Evolutionary conservation across 148 eudicot genomes (phyloP).

Genomic region (Gaultheria prostrata): DNA sequence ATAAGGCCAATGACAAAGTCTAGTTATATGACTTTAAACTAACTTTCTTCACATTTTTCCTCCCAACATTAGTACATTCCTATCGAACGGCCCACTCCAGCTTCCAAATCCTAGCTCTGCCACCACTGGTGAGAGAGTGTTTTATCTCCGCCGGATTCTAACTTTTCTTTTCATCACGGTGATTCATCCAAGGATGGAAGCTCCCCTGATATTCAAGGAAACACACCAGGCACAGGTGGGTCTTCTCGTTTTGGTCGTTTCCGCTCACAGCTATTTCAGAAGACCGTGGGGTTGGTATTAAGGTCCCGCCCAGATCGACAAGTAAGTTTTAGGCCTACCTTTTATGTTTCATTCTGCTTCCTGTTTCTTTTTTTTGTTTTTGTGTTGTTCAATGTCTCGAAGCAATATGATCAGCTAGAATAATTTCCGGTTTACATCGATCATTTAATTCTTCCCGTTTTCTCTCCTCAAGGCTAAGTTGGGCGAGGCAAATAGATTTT

Average conservation of each 20-base stretch:
- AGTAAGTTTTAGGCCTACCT: slow-evolving; percentile 29
- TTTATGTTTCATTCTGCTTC: neutral
- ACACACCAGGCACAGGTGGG: slow-evolving; percentile 38
- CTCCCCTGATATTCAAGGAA: slow-evolving; percentile 38
- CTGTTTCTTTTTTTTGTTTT: neutral
- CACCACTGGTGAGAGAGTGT: neutral
- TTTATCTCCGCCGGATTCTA: neutral
- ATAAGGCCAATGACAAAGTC: too few species aligned
- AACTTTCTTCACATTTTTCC: too few species aligned
- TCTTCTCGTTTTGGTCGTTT: slow-evolving; percentile 66
- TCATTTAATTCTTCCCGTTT: neutral
- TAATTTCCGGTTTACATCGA: neutral
- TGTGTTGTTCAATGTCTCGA: neutral
- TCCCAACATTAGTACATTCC: too few species aligned
- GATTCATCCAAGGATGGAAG: slow-evolving; percentile 45
- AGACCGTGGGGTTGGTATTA: slow-evolving; percentile 63
- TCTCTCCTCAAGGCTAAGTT: slow-evolving; percentile 61
- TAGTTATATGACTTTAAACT: too few species aligned
- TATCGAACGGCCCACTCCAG: too few species aligned
- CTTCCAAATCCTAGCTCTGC: too few species aligned
- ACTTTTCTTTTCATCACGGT: slow-evolving; percentile 26
- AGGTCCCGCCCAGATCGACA: slow-evolving; percentile 53
- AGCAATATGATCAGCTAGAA: neutral
- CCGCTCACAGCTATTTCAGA: slow-evolving; percentile 68
- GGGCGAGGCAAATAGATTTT: slow-evolving; percentile 67